Conservation (phyloP, 176 grass and related monocot genomes). For the Sorghum bicolor region Sorghum_bicolor_NCBIv3 NC_012879.2:54813001-54813500, state of each 20-base stretch:
- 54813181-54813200: neutral
- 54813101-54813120: neutral
- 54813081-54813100: neutral
- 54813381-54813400: neutral
- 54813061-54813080: slow-evolving; percentile 6
- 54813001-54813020: slow-evolving; percentile 39
- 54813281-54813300: neutral
- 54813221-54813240: neutral
- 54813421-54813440: neutral
- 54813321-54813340: too few species aligned
- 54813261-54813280: neutral
- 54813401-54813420: neutral
- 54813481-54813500: too few species aligned
- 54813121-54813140: neutral
- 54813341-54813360: too few species aligned
- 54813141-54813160: neutral
- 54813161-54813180: neutral
- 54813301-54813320: neutral
- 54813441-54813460: neutral
- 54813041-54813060: slow-evolving; percentile 23
- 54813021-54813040: slow-evolving; percentile 26
- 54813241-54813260: neutral
- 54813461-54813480: too few species aligned
- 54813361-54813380: neutral
- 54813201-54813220: neutral